A percentile compares a stretch with the other conserved stretches of the same genome.
phyloP scores from a whole-genome alignment of 805 yeast species.

The Torulaspora maleeae region DNA sequence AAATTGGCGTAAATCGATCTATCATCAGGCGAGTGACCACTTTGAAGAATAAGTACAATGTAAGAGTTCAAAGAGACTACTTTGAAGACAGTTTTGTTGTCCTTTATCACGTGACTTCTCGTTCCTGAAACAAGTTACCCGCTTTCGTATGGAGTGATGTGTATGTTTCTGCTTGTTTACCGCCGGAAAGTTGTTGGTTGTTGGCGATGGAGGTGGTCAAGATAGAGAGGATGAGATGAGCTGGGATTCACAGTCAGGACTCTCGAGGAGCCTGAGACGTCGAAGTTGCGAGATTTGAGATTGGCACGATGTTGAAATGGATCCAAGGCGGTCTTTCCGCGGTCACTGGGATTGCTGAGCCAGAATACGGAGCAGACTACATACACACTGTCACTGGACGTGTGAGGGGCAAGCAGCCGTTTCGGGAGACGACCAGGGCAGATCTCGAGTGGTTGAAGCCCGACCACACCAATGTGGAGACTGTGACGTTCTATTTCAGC shows the following conservation, averaged over 20 bases:
- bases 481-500: conserved; percentile 85
- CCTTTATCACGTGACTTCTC: background rate
- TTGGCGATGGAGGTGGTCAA: background rate
- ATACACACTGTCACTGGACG: conserved; percentile 75
- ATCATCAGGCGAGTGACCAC: too few relatives aligned
- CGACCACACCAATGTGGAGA: conserved; percentile 84
- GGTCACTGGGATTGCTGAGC: conserved; percentile 95
- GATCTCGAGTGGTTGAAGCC: conserved; percentile 79
- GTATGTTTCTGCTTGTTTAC: background rate
- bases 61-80: background rate
- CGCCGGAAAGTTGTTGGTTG: background rate
- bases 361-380: conserved; percentile 90
- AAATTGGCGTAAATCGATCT: too few relatives aligned
- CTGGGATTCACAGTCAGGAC: background rate
- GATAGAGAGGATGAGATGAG: background rate
- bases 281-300: background rate
- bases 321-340: conserved; percentile 85
- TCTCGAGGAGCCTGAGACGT: background rate
- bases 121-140: background rate
- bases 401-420: conserved; percentile 54
- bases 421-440: conserved; percentile 50
- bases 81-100: background rate
- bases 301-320: conserved; percentile 63
- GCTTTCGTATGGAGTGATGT: background rate
- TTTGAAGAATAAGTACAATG: too few relatives aligned